Evolutionary conservation across 2,329 filamentous ascomycete species (phyloP).

Genomic region (Xylariaceae sp.): DNA sequence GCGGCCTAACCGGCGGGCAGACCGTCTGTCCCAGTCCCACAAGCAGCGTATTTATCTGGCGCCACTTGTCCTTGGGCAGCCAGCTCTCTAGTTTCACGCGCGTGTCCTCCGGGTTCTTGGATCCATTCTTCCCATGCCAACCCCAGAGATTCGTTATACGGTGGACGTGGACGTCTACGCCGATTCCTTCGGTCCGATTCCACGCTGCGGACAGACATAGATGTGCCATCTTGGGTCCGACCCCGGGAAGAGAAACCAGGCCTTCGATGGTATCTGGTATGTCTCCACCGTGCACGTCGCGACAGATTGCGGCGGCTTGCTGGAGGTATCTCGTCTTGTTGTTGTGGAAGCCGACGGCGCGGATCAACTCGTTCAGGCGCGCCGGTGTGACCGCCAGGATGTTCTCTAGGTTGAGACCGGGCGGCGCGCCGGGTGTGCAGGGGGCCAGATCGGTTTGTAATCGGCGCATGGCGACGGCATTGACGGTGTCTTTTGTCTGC

Average conservation of each 20-base stretch:
- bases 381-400: conserved; percentile 67
- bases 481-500: conserved; percentile 91
- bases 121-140: conserved; percentile 65
- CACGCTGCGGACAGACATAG: conserved; percentile 74
- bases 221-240: conserved; percentile 94
- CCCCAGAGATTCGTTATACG: conserved; percentile 93
- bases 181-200: conserved; percentile 67
- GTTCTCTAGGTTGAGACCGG: conserved; percentile 68
- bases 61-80: conserved; percentile 81
- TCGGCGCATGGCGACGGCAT: conserved; percentile 73
- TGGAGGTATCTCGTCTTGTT: conserved; percentile 87
- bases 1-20: conserved; percentile 72
- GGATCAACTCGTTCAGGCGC: conserved; percentile 67
- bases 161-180: conserved; percentile 92
- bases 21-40: conserved; percentile 86
- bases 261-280: conserved; percentile 76
- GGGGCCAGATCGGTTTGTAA: conserved; percentile 70
- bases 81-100: conserved; percentile 70
- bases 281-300: conserved; percentile 66
- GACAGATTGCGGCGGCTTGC: conserved; percentile 66
- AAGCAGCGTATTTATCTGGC: conserved; percentile 85
- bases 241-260: conserved; percentile 73
- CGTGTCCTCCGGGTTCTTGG: conserved; percentile 74
- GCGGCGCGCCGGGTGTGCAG: conserved; percentile 39
- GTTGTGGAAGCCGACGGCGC: conserved; percentile 88